phyloP scores from a whole-genome alignment of 495 filamentous ascomycete genomes.

The Penicillium canariense region DNA sequence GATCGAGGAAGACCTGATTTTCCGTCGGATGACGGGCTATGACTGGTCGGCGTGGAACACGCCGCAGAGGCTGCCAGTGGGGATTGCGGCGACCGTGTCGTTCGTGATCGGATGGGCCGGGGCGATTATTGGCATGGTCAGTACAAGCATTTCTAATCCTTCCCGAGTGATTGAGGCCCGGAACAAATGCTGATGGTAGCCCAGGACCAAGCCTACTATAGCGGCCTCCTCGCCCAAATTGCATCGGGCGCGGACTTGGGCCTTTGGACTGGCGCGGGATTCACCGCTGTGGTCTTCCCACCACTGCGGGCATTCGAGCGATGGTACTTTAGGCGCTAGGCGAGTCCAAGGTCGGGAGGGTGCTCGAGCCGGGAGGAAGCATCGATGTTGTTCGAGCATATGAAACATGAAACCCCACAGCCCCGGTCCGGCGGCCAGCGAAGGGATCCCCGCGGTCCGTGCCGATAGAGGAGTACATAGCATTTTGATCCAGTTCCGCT shows the following conservation, averaged over 20 bases:
- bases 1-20: conserved; percentile 45
- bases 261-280: conserved; percentile 42
- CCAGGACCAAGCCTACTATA: conserved; percentile 48
- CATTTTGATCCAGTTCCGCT: background rate
- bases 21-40: conserved; percentile 35
- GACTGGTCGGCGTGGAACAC: conserved; percentile 50
- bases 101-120: conserved; percentile 52
- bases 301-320: conserved; percentile 43
- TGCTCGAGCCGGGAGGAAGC: background rate
- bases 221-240: conserved; percentile 43
- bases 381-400: background rate
- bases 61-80: conserved; percentile 39
- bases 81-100: conserved; percentile 43
- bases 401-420: conserved; percentile 15
- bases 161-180: too few species aligned
- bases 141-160: background rate
- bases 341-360: background rate
- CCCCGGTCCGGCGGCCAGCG: conserved; percentile 14
- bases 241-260: conserved; percentile 41
- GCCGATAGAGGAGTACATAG: conserved; percentile 7
- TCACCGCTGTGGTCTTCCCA: conserved; percentile 43
- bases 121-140: conserved; percentile 50
- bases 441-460: conserved; percentile 4
- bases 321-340: conserved; percentile 36
- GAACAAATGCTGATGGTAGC: background rate